Evolutionary conservation across 768 basidiomycete genomes (phyloP).

Genomic region (Gelatoporia subvermispora): DNA sequence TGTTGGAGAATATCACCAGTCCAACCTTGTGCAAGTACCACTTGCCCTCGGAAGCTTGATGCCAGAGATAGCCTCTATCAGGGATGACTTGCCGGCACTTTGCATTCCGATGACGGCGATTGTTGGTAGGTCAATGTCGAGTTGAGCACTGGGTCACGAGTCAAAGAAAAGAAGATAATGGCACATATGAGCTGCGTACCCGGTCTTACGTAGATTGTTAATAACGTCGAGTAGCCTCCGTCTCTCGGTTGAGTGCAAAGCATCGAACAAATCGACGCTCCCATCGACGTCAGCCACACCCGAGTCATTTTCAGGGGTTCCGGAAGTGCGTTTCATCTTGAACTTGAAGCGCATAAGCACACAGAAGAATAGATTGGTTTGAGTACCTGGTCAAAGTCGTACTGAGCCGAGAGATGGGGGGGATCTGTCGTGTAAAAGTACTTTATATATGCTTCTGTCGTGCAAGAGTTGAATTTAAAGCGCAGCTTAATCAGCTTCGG

Average conservation of each 20-base stretch:
- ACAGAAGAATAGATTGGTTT: too few relatives aligned
- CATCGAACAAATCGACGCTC: constrained; percentile 49
- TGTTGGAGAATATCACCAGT: neutral
- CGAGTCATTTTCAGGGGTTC: too few relatives aligned
- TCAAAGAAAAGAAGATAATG: neutral
- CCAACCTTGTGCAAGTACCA: constrained; percentile 71
- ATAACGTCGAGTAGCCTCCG: constrained; percentile 53
- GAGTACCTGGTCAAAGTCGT: too few relatives aligned
- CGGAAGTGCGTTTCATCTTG: too few relatives aligned
- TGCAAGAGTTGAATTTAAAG: too few relatives aligned
- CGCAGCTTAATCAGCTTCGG: too few relatives aligned
- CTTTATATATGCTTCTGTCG: too few relatives aligned
- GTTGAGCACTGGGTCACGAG: constrained; percentile 43
- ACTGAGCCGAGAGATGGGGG: too few relatives aligned
- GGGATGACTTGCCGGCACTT: constrained; percentile 71
- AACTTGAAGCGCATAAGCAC: too few relatives aligned
- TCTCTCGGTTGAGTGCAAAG: constrained; percentile 33
- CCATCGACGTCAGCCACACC: neutral
- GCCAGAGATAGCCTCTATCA: constrained; percentile 74
- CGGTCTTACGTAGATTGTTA: constrained; percentile 55
- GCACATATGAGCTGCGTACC: constrained; percentile 32
- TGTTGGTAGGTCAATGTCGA: constrained; percentile 68
- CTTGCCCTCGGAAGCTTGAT: constrained; percentile 63
- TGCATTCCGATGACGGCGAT: constrained; percentile 72
- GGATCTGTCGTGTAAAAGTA: too few relatives aligned